Evolutionary conservation across 257 asterid species (phyloP).

Genomic region (Solanum acaule): DNA sequence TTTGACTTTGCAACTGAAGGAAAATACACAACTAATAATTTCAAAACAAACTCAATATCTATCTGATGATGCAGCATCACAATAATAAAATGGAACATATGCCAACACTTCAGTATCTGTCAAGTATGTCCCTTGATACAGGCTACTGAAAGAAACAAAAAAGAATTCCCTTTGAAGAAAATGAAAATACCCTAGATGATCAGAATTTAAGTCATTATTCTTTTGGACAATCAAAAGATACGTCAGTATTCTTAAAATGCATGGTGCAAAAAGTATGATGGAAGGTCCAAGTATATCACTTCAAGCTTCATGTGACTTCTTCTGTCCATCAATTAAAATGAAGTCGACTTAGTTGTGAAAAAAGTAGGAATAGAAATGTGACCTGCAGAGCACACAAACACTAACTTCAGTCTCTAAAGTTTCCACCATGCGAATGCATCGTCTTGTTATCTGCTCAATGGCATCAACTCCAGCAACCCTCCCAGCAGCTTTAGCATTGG

Average conservation of each 20-base stretch:
- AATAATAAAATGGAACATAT: too few species aligned
- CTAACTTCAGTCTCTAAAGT: constrained; percentile 42
- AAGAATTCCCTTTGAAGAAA: neutral
- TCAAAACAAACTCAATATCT: too few species aligned
- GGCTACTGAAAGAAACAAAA: neutral
- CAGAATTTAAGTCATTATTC: neutral
- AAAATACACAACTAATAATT: too few species aligned
- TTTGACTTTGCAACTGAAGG: too few species aligned
- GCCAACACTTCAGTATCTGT: too few species aligned
- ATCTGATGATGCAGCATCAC: too few species aligned
- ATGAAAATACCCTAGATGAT: neutral
- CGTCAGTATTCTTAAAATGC: neutral
- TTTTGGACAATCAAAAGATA: neutral
- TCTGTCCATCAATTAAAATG: neutral
- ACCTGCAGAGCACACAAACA: constrained; percentile 95
- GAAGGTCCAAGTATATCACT: neutral
- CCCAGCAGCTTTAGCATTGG: constrained; percentile 92
- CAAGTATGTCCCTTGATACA: neutral
- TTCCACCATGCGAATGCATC: constrained; percentile 69
- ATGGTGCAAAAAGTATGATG: neutral
- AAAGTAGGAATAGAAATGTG: neutral
- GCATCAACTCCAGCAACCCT: constrained; percentile 74
- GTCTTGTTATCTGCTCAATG: constrained; percentile 55
- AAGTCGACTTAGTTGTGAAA: neutral
- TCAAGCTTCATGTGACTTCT: neutral